phyloP scores from a whole-genome alignment of 192 early-diverging fungal species.

The Neocallimastix lanati region DNA sequence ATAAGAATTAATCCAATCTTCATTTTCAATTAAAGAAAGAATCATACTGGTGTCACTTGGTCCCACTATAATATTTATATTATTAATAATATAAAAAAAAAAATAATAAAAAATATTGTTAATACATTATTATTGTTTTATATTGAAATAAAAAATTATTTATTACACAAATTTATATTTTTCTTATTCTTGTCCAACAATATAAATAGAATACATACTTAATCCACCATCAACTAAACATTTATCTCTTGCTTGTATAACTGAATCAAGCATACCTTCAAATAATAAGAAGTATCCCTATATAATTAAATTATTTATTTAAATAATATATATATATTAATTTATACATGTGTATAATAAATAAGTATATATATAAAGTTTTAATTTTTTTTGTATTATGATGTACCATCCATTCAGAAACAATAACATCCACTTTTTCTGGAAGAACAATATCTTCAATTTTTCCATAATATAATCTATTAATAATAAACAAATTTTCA shows the following conservation, averaged over 20 bases:
- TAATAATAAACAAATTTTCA: no score
- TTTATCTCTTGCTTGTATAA: constrained; percentile 62
- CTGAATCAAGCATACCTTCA: constrained; percentile 83
- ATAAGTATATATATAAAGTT: no score
- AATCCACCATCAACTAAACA: constrained; percentile 48
- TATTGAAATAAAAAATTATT: no score
- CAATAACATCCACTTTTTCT: constrained; percentile 59
- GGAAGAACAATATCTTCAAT: constrained; percentile 64
- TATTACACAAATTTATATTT: no score
- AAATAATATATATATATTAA: no score
- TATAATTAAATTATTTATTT: no score
- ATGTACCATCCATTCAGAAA: constrained; percentile 76
- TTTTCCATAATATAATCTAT: constrained; percentile 46
- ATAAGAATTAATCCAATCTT: constrained; percentile 62
- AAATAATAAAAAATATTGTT: no score
- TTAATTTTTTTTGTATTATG: no score
- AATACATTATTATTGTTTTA: no score
- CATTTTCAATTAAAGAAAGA: constrained; percentile 54
- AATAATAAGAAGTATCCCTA: constrained; percentile 68
- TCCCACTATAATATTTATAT: constrained; percentile 17
- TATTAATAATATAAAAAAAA: background rate
- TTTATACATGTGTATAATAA: no score
- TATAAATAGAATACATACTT: constrained; percentile 13
- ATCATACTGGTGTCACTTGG: constrained; percentile 54
- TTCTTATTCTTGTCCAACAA: no score